Evolutionary conservation across 169 alveolate species (phyloP).

Genomic region (Pseudocohnilembus persalinus): DNA sequence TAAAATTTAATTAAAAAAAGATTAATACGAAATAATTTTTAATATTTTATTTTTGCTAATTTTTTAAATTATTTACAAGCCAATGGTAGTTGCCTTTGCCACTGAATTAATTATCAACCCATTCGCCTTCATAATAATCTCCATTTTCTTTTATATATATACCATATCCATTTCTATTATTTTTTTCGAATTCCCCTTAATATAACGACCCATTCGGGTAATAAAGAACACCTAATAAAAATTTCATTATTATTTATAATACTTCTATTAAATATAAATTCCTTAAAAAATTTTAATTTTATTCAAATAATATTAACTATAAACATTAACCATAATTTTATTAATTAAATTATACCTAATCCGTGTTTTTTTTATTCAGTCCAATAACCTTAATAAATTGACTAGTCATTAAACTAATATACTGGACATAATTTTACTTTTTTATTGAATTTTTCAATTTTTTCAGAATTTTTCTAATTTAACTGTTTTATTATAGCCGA

Average conservation of each 20-base stretch:
- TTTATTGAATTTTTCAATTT: too few relatives aligned
- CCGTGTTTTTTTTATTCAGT: neutral
- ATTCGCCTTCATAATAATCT: neutral
- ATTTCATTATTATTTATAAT: too few relatives aligned
- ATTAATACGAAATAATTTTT: too few relatives aligned
- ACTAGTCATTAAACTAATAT: neutral
- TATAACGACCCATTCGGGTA: neutral
- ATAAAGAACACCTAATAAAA: neutral
- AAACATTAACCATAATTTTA: neutral
- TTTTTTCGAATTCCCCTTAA: neutral
- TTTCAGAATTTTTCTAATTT: too few relatives aligned
- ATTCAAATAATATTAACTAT: too few relatives aligned
- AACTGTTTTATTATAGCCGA: too few relatives aligned
- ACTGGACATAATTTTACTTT: too few relatives aligned
- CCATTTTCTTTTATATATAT: neutral
- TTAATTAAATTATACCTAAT: neutral
- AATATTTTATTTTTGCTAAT: neutral
- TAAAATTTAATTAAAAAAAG: too few relatives aligned
- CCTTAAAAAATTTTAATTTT: too few relatives aligned
- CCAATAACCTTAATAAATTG: neutral
- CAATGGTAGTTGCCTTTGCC: neutral
- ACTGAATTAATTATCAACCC: neutral
- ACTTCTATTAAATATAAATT: neutral
- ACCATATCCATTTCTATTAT: neutral
- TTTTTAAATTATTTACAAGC: neutral